Evolutionary conservation across 164 flowering plant species (phyloP).

Genomic region (Akebia trifoliata): DNA sequence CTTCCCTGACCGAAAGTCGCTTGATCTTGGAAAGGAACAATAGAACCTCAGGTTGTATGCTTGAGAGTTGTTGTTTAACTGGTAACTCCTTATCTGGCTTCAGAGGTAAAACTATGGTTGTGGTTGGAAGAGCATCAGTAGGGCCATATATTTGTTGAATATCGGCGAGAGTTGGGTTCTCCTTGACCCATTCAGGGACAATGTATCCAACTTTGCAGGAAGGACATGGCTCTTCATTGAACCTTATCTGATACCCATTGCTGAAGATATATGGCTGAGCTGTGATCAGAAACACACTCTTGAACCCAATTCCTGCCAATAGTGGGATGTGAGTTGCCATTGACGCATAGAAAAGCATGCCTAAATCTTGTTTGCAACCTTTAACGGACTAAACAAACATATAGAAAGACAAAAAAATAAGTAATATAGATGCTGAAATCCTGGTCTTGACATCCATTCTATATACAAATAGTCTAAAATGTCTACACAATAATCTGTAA

Average conservation of each 20-base stretch:
- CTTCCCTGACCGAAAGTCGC: constrained; percentile 44
- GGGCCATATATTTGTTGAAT: constrained; percentile 39
- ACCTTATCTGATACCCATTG: constrained; percentile 61
- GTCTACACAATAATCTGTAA: too few relatives aligned
- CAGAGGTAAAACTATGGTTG: constrained; percentile 45
- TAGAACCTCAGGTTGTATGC: constrained; percentile 54
- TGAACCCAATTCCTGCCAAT: constrained; percentile 61
- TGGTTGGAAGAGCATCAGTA: constrained; percentile 31
- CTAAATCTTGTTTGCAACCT: too few relatives aligned
- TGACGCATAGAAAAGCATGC: too few relatives aligned
- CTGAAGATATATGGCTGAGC: constrained; percentile 60
- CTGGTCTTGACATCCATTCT: too few relatives aligned
- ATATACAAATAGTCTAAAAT: too few relatives aligned
- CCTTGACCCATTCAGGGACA: constrained; percentile 71
- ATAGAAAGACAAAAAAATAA: too few relatives aligned
- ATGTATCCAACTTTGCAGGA: constrained; percentile 49
- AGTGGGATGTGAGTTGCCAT: not conserved
- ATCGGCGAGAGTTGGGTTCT: constrained; percentile 40
- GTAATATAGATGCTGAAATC: too few relatives aligned
- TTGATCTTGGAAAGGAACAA: constrained; percentile 58
- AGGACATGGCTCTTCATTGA: constrained; percentile 44
- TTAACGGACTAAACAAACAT: too few relatives aligned
- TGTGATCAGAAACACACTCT: constrained; percentile 65
- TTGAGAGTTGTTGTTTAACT: constrained; percentile 57
- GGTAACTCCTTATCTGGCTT: constrained; percentile 53